phyloP scores from a whole-genome alignment of 345 rosid species.

The Bruguiera parviflora region DNA sequence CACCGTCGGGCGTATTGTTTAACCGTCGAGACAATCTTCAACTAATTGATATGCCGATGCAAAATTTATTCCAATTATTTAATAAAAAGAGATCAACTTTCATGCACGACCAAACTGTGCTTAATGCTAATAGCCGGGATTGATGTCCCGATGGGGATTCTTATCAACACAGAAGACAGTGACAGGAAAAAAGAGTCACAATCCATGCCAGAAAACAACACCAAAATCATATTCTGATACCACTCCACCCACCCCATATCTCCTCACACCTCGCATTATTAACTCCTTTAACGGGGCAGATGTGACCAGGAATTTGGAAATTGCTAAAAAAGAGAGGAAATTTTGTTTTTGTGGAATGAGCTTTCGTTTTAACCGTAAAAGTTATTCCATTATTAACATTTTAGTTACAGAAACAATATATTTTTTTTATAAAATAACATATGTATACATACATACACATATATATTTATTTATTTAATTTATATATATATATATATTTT shows the following conservation, averaged over 20 bases:
- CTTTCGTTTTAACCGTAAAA: too few species aligned
- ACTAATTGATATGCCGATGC: constrained; percentile 10
- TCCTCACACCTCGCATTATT: constrained; percentile 14
- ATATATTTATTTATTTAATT: too few species aligned
- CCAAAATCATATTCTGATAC: constrained; percentile 43
- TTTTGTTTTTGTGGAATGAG: too few species aligned
- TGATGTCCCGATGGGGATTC: constrained; percentile 39
- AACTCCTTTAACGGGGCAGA: constrained; percentile 28
- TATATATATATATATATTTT: too few species aligned
- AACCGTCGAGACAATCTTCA: too few species aligned
- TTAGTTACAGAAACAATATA: too few species aligned
- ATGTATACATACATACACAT: too few species aligned
- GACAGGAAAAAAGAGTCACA: constrained; percentile 30
- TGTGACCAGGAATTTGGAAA: constrained; percentile 37
- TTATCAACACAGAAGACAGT: constrained; percentile 41
- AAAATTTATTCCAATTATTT: background rate
- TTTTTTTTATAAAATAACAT: too few species aligned
- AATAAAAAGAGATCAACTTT: background rate
- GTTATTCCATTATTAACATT: too few species aligned
- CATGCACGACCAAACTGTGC: background rate
- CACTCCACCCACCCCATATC: constrained; percentile 30
- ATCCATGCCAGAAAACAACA: constrained; percentile 16
- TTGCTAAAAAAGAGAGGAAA: background rate
- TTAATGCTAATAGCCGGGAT: constrained; percentile 6
- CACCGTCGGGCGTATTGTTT: background rate